Evolutionary conservation across 352 stramenopile species (phyloP), one percentile per base, ranked within the genome.

Genomic region (Pythium rishiriense): DNA sequence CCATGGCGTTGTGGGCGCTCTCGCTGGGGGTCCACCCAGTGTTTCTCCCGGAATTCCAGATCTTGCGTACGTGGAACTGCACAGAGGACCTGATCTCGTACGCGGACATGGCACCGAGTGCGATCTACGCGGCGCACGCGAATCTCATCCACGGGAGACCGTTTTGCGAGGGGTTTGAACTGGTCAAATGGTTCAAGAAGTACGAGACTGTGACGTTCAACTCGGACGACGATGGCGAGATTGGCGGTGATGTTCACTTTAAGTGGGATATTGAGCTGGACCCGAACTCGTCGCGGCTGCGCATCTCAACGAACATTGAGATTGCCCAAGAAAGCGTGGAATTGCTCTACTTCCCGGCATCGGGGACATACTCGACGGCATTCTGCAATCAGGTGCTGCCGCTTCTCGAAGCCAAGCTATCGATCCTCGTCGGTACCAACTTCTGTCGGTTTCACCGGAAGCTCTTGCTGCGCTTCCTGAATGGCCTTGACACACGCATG

Each of bases 1-100:
- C 76, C 0, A 54, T 90, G 12, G 73, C 74, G 19, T 49, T 85
- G 25, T 91, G 78, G 82, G 45, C 89, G 58, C 59, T 84, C 4
- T 59, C 63, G 12, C 43, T 84, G 0, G 67, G 85, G 48, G 74
- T 89, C 0, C 68, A 74, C 10, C 60, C 75, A 0, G 26, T 74
- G 22, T 74, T 88, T 50, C 26, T 82, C 0, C 42, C 64, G 11
- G 37, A 60, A 10, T 88, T 91, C 48, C 53, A 69, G 42, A 85
- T 88, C n/a, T 48, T 87, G 17, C 73, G 66, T 2, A 7, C 60
- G 72, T 12, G 25, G 31, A 1, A 8, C 31, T 91, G 83, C 66
- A 47, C 53, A 0, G 65, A 80, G 28, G 53, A 54, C 2, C 25
- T 82, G 17, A 52, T 84, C 2, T 83, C 80, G 5, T 66, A 81